Base-by-base conservation (phyloP, 2,329 filamentous ascomycete genomes). In the Colletotrichum phormii region DNA sequence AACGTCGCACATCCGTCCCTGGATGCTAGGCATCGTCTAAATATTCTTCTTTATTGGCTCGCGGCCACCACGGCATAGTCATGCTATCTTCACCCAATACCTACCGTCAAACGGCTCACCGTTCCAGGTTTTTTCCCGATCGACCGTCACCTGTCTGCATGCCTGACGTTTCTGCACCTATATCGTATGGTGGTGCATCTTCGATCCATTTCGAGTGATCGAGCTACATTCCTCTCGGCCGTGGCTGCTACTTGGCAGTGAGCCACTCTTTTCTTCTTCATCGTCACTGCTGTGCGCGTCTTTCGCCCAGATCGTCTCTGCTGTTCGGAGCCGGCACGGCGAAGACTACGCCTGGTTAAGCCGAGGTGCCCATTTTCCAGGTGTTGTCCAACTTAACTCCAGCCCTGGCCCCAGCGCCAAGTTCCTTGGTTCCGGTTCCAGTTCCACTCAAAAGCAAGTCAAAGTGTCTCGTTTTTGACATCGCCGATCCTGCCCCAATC, bases 401-500 rank as follows among this genome's bases (percentile, higher is more conserved):
- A 51, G 42, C 18, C 15, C 26, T 62, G 5, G 42, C 26, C 46
- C 29, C 61, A 35, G 58, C 29, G 31, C 18, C 53, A 18, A 18
- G 51, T 12, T 33, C 35, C 63, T 22, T 57, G 33, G 31, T 31
- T n/a, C 57, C 29, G 24, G 55, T 29, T 53, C 51, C 22, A 55
- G 64, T 59, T 26, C 26, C 60, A 46, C 2, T 26, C 26, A 42
- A 46, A 59, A 37, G 13, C 49, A 33, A 33, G 12, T 35, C 46
- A 49, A 42, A 26, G 31, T 54, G 15, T 33, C 62, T 51, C 26
- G 26, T 13, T 42, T 55, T 59, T 13, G 54, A 35, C 65, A 69
- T 69, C 64, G 69, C 69, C 69, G 65, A 72, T 69, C 59, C 42
- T 53, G 35, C 13, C 42, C 59, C 53, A 31, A 46, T 24, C 53